Percentiles rank a stretch among this genome's conserved stretches.
These are phyloP conservation scores for Tothia fuscella DNA, from an alignment of 2,329 filamentous ascomycete species.

Conservation along the genomic window DNA sequence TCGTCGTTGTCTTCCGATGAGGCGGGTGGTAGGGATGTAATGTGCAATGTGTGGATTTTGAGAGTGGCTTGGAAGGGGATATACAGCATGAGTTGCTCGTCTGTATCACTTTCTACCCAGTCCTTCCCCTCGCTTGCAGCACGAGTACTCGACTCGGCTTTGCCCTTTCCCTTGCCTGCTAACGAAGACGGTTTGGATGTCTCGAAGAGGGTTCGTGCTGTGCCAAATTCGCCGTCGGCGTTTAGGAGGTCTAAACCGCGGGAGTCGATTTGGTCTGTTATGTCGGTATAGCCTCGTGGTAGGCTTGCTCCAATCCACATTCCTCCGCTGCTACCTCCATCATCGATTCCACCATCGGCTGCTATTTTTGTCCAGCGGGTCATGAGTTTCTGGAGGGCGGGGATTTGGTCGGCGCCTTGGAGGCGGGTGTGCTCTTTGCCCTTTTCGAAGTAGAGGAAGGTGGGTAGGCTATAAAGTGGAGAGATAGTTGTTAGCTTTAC, in stretches of 20 bases:
- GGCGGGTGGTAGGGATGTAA: constrained; percentile 64
- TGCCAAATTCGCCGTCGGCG: constrained; percentile 63
- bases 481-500: too few relatives aligned
- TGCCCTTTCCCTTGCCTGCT: constrained; percentile 31
- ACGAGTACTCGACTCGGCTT: constrained; percentile 32
- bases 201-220: constrained; percentile 65
- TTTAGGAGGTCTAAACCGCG: constrained; percentile 80
- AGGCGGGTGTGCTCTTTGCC: constrained; percentile 56
- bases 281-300: constrained; percentile 70
- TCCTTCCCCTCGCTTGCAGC: constrained; percentile 39
- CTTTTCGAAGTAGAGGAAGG: constrained; percentile 72
- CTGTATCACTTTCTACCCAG: constrained; percentile 92
- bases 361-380: constrained; percentile 56
- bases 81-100: constrained; percentile 91
- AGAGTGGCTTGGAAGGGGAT: constrained; percentile 77
- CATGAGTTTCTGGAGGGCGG: constrained; percentile 2
- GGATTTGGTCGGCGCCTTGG: constrained; percentile 55
- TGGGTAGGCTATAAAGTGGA: constrained; percentile 59
- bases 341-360: constrained; percentile 51
- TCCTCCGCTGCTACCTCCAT: constrained; percentile 25
- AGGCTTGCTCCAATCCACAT: constrained; percentile 63
- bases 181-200: constrained; percentile 45
- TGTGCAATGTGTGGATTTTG: constrained; percentile 77
- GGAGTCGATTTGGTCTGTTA: constrained; percentile 70
- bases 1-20: constrained; percentile 48